Percentiles rank a stretch among this genome's conserved stretches.
phyloP scores from a whole-genome alignment of 2,329 filamentous ascomycete genomes.

The Penicillium expansum region DNA sequence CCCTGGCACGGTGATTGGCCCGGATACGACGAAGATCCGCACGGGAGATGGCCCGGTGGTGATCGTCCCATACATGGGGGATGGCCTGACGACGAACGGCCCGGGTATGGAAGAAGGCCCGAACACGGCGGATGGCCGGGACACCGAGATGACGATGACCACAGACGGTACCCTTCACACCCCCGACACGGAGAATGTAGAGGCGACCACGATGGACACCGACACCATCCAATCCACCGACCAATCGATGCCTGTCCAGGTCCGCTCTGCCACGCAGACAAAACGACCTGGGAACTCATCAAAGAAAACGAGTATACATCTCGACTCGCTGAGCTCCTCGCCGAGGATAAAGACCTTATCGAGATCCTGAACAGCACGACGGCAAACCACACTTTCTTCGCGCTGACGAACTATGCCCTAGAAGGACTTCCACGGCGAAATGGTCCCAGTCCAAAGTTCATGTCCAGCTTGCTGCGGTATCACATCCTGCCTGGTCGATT shows the following conservation, averaged over 20 bases:
- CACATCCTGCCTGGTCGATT: slow-evolving; percentile 65
- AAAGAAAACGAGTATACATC: slow-evolving; percentile 71
- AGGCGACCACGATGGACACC: background rate
- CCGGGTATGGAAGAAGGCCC: background rate
- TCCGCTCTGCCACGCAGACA: slow-evolving; percentile 52
- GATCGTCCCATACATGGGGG: background rate
- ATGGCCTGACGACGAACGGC: background rate
- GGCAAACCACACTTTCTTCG: slow-evolving; percentile 76
- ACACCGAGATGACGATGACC: background rate
- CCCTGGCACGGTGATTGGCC: background rate
- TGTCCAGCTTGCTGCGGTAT: slow-evolving; percentile 70
- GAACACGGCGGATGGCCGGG: background rate
- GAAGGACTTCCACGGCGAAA: slow-evolving; percentile 47
- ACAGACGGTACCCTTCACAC: background rate
- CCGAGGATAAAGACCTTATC: slow-evolving; percentile 69
- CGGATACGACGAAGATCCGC: background rate
- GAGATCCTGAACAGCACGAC: slow-evolving; percentile 63
- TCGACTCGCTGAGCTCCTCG: slow-evolving; percentile 72
- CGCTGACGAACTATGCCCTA: slow-evolving; percentile 75
- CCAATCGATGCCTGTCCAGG: slow-evolving; percentile 5
- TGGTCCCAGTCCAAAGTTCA: slow-evolving; percentile 56
- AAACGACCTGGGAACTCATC: slow-evolving; percentile 79
- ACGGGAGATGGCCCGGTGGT: background rate
- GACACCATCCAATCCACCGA: background rate
- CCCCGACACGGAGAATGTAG: background rate